Evolutionary conservation across 345 rosid genomes (phyloP), one percentile per base, ranked within the genome.

Genomic region (Cardamine occulta): DNA sequence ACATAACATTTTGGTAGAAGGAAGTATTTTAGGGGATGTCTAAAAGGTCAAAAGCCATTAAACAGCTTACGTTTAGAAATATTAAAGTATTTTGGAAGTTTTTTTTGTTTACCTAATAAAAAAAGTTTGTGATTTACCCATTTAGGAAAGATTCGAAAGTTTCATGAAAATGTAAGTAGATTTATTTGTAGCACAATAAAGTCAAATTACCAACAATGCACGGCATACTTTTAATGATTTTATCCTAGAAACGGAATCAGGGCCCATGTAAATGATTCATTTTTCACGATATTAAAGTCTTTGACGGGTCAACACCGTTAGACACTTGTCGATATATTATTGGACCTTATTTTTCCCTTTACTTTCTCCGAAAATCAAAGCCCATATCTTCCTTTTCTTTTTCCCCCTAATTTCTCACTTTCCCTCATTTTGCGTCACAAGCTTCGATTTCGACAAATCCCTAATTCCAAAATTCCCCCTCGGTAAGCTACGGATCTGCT

Each of bases 391-490:
- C 5, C 45, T 2, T 1, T 8, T 1, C 11, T 47, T 68, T 68
- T 23, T 3, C 44, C 74, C 70, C 70, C 17, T 68, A 44, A 17
- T 53, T 76, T 61, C 79, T 68, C 63, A 4, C 17, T 51, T 32
- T 7, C 35, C 23, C 40, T 74, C 54, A 8, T 21, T 44, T 44
- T 31, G 58, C 48, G 39, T 47, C 67, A 8, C 79, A 19, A 6
- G 14, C 63, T 75, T 37, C 63, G 63, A 29, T 10, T 40, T 60
- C 56, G 10, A 40, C 54, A 68, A 75, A 75, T 9, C 74, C 80
- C 74, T 61, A 76, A 68, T 68, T 62, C 69, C 70, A 52, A 68
- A 63, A 51, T 39, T 8, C 7, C 48, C 4, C 98, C 79, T 53
- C 42, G 74, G 80, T 76, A 76, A 69, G 79, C 45, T 61, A n/a